phyloP scores from a whole-genome alignment of 164 flowering plant genomes.

The Saururus chinensis region DNA sequence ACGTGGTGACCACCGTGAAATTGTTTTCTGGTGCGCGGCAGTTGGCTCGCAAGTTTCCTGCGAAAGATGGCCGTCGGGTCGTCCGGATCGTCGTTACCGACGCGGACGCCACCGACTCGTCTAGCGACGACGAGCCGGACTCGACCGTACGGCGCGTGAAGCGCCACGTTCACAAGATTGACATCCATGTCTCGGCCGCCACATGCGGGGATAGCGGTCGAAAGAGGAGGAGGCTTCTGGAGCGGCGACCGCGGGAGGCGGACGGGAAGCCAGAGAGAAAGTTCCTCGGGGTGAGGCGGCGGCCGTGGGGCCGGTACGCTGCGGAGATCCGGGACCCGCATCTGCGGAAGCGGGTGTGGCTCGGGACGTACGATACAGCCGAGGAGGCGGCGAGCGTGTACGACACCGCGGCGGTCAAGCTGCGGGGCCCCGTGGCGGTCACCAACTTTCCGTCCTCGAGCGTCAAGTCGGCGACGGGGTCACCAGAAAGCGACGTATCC shows the following conservation, averaged over 20 bases:
- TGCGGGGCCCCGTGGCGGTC: slow-evolving; percentile 53
- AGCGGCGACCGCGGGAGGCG: neutral
- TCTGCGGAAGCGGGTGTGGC: slow-evolving; percentile 48
- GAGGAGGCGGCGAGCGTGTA: slow-evolving; percentile 64
- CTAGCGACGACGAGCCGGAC: slow-evolving; percentile 39
- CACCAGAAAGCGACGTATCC: neutral
- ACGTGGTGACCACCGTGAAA: slow-evolving; percentile 24
- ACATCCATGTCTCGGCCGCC: slow-evolving; percentile 7
- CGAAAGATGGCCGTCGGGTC: slow-evolving; percentile 8
- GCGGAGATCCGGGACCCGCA: slow-evolving; percentile 70
- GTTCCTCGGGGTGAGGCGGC: slow-evolving; percentile 44
- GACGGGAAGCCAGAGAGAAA: slow-evolving; percentile 4
- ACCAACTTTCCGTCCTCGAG: slow-evolving; percentile 22
- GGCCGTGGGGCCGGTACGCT: slow-evolving; percentile 79
- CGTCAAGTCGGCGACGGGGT: neutral
- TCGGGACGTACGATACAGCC: slow-evolving; percentile 62
- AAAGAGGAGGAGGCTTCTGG: neutral
- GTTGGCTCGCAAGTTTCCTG: neutral
- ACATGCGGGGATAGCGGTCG: slow-evolving; percentile 1
- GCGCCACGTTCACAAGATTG: slow-evolving; percentile 31
- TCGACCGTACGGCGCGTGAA: slow-evolving; percentile 27
- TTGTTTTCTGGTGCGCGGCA: neutral
- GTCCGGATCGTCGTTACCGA: slow-evolving; percentile 38
- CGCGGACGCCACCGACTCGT: slow-evolving; percentile 51
- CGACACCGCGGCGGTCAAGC: slow-evolving; percentile 47